Evolutionary conservation across 352 stramenopile species (phyloP).

Genomic region (Phytophthora foliorum): DNA sequence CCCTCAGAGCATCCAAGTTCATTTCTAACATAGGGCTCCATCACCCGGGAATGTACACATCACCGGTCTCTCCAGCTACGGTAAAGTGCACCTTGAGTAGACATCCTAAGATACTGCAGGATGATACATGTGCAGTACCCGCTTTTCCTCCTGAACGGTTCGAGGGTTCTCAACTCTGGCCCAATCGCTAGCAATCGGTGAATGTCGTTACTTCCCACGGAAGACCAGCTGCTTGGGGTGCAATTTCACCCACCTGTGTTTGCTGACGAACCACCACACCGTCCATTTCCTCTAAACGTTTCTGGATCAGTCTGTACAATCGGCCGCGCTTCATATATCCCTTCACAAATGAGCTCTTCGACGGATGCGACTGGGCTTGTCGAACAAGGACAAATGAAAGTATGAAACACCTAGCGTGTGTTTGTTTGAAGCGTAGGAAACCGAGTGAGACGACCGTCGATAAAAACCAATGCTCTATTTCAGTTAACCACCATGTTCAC

Average conservation of each 20-base stretch:
- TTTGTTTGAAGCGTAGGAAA: background rate
- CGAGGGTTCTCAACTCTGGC: conserved; percentile 58
- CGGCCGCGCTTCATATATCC: conserved; percentile 16
- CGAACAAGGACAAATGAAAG: background rate
- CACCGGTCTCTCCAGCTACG: conserved; percentile 44
- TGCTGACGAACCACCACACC: conserved; percentile 67
- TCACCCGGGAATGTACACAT: conserved; percentile 57
- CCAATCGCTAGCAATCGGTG: conserved; percentile 44
- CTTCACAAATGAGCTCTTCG: background rate
- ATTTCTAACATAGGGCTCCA: conserved; percentile 58
- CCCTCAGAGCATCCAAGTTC: conserved; percentile 39
- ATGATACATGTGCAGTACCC: conserved; percentile 39
- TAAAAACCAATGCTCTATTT: conserved; percentile 21
- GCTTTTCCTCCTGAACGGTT: conserved; percentile 58
- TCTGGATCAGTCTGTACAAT: conserved; percentile 23
- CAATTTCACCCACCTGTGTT: conserved; percentile 54
- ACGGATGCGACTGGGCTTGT: background rate
- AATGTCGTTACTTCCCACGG: conserved; percentile 61
- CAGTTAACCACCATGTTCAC: conserved; percentile 1
- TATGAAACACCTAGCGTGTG: background rate
- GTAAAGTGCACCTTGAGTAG: conserved; percentile 60
- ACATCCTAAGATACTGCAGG: conserved; percentile 50
- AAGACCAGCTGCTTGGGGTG: conserved; percentile 57
- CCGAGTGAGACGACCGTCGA: no score
- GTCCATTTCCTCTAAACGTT: conserved; percentile 44